A percentile compares a stretch with the other conserved stretches of the same genome.
phyloP scores from a whole-genome alignment of 1,284 basidiomycete species.

The Pseudomicrostroma phylloplanum region DNA sequence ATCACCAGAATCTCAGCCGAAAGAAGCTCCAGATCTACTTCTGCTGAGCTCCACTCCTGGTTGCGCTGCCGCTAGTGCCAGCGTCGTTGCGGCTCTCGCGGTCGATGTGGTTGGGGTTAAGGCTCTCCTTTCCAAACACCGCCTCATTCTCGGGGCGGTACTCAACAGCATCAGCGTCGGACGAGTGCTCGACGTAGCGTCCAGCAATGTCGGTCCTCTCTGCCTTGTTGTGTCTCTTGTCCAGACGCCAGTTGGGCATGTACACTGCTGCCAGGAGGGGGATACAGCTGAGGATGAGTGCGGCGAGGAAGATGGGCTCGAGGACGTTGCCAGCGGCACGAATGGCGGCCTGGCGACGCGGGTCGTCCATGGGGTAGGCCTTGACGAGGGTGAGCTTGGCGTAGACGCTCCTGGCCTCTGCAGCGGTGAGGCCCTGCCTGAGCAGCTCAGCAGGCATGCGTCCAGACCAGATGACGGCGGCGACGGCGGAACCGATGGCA shows the following conservation, averaged over 20 bases:
- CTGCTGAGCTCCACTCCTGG: no score
- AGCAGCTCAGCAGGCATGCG: slow-evolving; percentile 31
- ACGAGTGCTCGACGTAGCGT: slow-evolving; percentile 8
- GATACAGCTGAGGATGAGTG: slow-evolving; percentile 37
- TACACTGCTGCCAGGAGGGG: slow-evolving; percentile 49
- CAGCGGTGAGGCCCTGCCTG: slow-evolving; percentile 53
- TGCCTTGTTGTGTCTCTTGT: slow-evolving; percentile 54
- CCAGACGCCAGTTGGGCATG: slow-evolving; percentile 51
- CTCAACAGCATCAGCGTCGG: no score
- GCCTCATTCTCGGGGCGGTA: no score
- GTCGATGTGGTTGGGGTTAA: no score
- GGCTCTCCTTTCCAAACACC: no score
- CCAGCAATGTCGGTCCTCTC: slow-evolving; percentile 47
- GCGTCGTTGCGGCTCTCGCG: no score
- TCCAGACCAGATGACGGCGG: slow-evolving; percentile 48
- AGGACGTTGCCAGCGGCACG: not conserved
- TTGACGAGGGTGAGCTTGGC: slow-evolving; percentile 11
- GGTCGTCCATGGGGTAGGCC: not conserved
- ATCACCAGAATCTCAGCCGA: no score
- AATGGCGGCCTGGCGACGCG: not conserved
- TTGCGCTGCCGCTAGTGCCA: no score
- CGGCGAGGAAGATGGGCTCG: not conserved
- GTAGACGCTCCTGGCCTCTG: slow-evolving; percentile 16
- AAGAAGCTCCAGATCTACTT: no score
- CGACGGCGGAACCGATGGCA: slow-evolving; percentile 47